Percentiles rank a stretch among this genome's conserved stretches.
These are phyloP conservation scores for Cruciata laevipes DNA, from an alignment of 257 asterid species.

Conservation along the genomic window DNA sequence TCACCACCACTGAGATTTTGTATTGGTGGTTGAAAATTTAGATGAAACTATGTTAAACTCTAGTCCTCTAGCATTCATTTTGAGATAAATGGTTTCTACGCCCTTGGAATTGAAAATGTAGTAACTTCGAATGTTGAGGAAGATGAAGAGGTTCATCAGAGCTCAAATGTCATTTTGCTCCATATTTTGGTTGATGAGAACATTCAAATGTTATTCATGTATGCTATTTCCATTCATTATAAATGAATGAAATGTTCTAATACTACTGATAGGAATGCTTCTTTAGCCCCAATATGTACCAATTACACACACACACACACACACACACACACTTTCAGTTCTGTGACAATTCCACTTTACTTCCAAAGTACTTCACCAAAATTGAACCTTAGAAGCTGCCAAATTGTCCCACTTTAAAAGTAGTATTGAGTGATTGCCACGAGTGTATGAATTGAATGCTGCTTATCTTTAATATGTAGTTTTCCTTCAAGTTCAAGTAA, in stretches of 20 bases:
- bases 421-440: background rate
- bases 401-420: background rate
- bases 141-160: conserved; percentile 2
- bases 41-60: background rate
- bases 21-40: background rate
- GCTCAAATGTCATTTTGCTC: conserved; percentile 6
- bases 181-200: conserved; percentile 6
- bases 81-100: background rate
- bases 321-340: too few relatives aligned
- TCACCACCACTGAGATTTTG: background rate
- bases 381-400: background rate
- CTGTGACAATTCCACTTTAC: background rate
- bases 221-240: background rate
- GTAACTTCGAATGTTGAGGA: background rate
- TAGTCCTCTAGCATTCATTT: conserved; percentile 1
- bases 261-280: background rate
- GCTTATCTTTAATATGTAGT: background rate
- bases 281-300: background rate
- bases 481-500: background rate
- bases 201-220: background rate
- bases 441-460: background rate
- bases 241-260: background rate
- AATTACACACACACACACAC: too few relatives aligned
- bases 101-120: background rate
- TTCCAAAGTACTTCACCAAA: background rate